Base-by-base conservation (phyloP, 2,329 filamentous ascomycete species). In the Penicillium sp. region DNA sequence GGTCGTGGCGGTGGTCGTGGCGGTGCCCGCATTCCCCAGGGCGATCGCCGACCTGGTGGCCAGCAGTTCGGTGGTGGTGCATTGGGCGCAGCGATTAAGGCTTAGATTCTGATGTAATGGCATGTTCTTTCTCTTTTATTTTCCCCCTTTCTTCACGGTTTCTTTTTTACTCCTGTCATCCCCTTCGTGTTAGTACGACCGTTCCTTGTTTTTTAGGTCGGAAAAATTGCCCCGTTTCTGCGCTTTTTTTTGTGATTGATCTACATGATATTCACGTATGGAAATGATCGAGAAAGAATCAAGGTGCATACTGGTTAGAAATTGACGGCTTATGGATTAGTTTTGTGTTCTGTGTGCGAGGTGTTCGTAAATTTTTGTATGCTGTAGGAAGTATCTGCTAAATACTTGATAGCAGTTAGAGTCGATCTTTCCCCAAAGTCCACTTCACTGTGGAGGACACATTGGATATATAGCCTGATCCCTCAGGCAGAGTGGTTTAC, bases 41-140 rank as follows among this genome's bases (percentile, higher is more conserved):
- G 76, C 60, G 72, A 75, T 54, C 75, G 78, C 64, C 73, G 75
- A 65, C 77, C 77, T 21, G 79, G 79, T 67, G 78, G 78, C 47
- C 78, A 81, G 66, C 78, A 80, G 63, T 81, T 81, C 64, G 69
- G 77, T 57, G 79, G 79, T 61, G 79, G 79, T 74, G 79, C 78
- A 68, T 75, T 81, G 69, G 78, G 79, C 50, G 76, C 77, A 71
- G 79, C 78, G 50, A 81, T 81, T 68, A 80, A 80, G 72, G 76
- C 78, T 69, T 81, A 76, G 77, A 67, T 41, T 69, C 61, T 69
- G 62, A 65, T 67, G 55, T 70, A 71, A 73, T 71, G 69, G 69
- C 67, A 73, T 71, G 65, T 65, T 65, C 62, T 66, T 64, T 64
- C 61, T 62, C 60, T 58, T 48, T 57, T 61, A 37, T 55, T 52